Percentiles rank a stretch among this genome's conserved stretches.
These are phyloP conservation scores for Rubia occidens DNA, from an alignment of 305 asterid species.

Conservation along the genomic window DNA sequence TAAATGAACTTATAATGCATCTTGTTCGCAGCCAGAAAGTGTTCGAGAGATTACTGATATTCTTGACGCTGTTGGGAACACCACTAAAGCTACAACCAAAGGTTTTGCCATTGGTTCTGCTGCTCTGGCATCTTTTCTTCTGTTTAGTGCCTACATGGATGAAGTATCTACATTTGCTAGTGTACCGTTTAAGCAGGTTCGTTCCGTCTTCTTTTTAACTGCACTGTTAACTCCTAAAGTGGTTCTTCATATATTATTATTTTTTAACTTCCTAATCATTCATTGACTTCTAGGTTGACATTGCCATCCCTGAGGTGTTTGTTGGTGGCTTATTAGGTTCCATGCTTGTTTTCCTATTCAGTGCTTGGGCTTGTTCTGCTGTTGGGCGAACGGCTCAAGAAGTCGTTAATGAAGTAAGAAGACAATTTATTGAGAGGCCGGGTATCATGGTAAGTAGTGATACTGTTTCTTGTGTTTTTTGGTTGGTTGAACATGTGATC, in stretches of 20 bases:
- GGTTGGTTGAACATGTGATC: slow-evolving; percentile 6
- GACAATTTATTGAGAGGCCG: slow-evolving; percentile 98
- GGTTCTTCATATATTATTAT: background rate
- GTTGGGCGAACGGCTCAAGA: slow-evolving; percentile 99
- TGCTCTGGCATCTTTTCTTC: slow-evolving; percentile 93
- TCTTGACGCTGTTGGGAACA: slow-evolving; percentile 98
- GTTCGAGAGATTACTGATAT: slow-evolving; percentile 94
- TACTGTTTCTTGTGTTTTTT: background rate
- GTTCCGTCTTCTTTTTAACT: slow-evolving; percentile 7
- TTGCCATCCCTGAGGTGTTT: background rate
- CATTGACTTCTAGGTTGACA: background rate
- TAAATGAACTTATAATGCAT: slow-evolving; percentile 15
- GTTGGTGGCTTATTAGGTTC: slow-evolving; percentile 40
- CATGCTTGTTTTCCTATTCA: slow-evolving; percentile 91
- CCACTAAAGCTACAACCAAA: slow-evolving; percentile 98
- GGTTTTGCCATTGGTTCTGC: slow-evolving; percentile 99
- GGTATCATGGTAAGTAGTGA: slow-evolving; percentile 82
- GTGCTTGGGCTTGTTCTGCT: slow-evolving; percentile 99
- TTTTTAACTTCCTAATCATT: slow-evolving; percentile 4
- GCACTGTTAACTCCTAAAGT: background rate
- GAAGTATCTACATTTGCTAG: slow-evolving; percentile 83
- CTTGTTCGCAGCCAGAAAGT: slow-evolving; percentile 77
- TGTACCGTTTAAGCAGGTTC: slow-evolving; percentile 65
- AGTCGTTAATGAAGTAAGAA: slow-evolving; percentile 96
- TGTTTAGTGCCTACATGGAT: slow-evolving; percentile 99